Conservation (phyloP, 345 rosid species). For the Moricandia moricandioides region DNA sequence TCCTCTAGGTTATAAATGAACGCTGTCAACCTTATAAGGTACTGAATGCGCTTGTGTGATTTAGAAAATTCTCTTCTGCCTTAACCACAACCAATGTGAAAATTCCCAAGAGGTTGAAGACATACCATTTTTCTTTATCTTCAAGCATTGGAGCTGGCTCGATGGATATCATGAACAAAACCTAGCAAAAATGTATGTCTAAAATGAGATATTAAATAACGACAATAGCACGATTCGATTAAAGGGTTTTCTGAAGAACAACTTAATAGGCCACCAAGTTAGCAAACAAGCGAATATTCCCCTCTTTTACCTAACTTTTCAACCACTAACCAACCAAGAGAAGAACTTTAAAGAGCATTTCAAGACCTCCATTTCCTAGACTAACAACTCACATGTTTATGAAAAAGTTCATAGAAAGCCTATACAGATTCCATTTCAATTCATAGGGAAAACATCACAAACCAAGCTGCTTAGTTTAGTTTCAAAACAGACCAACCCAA, state of each 20-base stretch:
- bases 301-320: slow-evolving; percentile 6
- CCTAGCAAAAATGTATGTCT: slow-evolving; percentile 51
- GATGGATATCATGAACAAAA: slow-evolving; percentile 90
- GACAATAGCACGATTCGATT: neutral
- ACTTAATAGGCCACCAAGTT: neutral
- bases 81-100: neutral
- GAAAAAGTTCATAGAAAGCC: neutral
- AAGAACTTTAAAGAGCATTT: neutral
- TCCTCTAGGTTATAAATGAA: slow-evolving; percentile 8
- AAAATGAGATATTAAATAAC: slow-evolving; percentile 26
- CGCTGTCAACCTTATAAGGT: neutral
- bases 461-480: slow-evolving; percentile 10
- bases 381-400: slow-evolving; percentile 23
- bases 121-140: slow-evolving; percentile 99
- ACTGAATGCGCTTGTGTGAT: slow-evolving; percentile 9
- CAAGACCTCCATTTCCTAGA: slow-evolving; percentile 17
- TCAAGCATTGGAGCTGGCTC: slow-evolving; percentile 99
- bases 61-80: neutral
- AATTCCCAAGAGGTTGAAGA: slow-evolving; percentile 28
- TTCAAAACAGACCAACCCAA: slow-evolving; percentile 9
- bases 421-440: slow-evolving; percentile 5
- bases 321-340: slow-evolving; percentile 1
- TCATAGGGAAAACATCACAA: slow-evolving; percentile 4
- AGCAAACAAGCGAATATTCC: slow-evolving; percentile 1
- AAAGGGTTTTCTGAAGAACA: slow-evolving; percentile 3